phyloP scores from a whole-genome alignment of 2,329 filamentous ascomycete species.

The Alternaria metachromatica region DNA sequence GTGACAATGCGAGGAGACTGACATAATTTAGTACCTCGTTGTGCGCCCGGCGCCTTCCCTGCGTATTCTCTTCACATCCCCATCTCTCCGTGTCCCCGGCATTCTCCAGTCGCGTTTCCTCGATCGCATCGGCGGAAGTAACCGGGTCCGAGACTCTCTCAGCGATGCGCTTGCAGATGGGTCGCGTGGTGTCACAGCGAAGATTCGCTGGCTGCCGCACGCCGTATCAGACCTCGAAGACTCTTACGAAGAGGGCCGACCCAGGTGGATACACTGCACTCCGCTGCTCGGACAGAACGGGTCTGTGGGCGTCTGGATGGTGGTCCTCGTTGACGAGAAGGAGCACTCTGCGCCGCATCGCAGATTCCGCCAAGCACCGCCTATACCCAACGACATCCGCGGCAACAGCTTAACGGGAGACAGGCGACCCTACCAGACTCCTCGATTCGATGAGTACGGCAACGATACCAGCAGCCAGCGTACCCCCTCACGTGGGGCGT shows the following conservation, averaged over 20 bases:
- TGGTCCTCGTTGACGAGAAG: slow-evolving; percentile 71
- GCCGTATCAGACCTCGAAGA: slow-evolving; percentile 46
- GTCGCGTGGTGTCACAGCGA: slow-evolving; percentile 71
- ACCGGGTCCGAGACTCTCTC: slow-evolving; percentile 61
- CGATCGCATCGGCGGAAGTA: slow-evolving; percentile 57
- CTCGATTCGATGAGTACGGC: slow-evolving; percentile 15
- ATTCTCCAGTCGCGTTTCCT: slow-evolving; percentile 59
- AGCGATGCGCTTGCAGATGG: slow-evolving; percentile 69
- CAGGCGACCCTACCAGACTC: not conserved
- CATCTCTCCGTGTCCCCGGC: slow-evolving; percentile 57
- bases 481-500: not conserved
- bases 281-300: slow-evolving; percentile 72
- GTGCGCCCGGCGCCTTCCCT: slow-evolving; percentile 57
- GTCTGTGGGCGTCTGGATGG: slow-evolving; percentile 78
- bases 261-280: slow-evolving; percentile 79
- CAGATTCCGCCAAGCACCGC: slow-evolving; percentile 41
- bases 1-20: not conserved
- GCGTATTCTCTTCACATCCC: slow-evolving; percentile 59
- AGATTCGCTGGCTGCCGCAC: slow-evolving; percentile 69
- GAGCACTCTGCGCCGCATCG: slow-evolving; percentile 28
- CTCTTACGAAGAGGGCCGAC: slow-evolving; percentile 63
- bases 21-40: slow-evolving; percentile 52
- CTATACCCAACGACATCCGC: slow-evolving; percentile 37
- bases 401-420: slow-evolving; percentile 6
- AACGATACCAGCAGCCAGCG: slow-evolving; percentile 3